phyloP scores from a whole-genome alignment of 106 monocot species.

The Dendrobium chrysotoxum region DNA sequence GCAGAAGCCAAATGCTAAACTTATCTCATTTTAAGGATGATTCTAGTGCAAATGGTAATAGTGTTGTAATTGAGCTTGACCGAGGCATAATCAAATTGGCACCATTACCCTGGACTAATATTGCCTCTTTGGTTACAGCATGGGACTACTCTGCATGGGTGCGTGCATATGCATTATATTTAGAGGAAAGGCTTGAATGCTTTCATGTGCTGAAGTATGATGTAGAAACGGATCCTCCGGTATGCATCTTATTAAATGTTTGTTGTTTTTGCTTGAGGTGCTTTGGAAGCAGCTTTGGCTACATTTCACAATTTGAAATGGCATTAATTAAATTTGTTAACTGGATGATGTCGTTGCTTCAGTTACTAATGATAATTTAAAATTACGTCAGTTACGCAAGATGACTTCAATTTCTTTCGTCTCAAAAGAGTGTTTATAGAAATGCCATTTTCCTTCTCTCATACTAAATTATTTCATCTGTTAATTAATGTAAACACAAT shows the following conservation, averaged over 20 bases:
- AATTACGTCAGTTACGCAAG: too few species aligned
- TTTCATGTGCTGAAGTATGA: constrained; percentile 81
- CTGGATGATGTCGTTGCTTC: neutral
- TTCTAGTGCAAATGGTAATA: constrained; percentile 77
- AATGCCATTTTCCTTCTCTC: too few species aligned
- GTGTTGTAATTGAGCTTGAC: neutral
- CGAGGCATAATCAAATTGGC: neutral
- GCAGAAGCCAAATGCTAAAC: constrained; percentile 79
- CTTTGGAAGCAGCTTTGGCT: too few species aligned
- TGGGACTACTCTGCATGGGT: constrained; percentile 99
- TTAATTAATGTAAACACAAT: too few species aligned
- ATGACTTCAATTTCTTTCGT: too few species aligned
- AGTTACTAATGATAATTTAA: neutral
- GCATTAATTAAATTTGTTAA: neutral
- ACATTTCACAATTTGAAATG: neutral
- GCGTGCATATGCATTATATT: constrained; percentile 78
- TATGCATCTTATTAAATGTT: constrained; percentile 25
- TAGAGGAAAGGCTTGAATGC: constrained; percentile 97
- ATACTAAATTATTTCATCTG: too few species aligned
- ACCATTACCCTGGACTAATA: neutral
- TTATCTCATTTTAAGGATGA: constrained; percentile 97
- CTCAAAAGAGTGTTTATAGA: too few species aligned
- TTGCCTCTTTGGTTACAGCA: constrained; percentile 42
- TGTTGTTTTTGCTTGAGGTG: neutral
- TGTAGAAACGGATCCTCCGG: constrained; percentile 73